Evolutionary conservation across 2,329 filamentous ascomycete species (phyloP), one percentile per base, ranked within the genome.

Genomic region (Talaromyces sp.): DNA sequence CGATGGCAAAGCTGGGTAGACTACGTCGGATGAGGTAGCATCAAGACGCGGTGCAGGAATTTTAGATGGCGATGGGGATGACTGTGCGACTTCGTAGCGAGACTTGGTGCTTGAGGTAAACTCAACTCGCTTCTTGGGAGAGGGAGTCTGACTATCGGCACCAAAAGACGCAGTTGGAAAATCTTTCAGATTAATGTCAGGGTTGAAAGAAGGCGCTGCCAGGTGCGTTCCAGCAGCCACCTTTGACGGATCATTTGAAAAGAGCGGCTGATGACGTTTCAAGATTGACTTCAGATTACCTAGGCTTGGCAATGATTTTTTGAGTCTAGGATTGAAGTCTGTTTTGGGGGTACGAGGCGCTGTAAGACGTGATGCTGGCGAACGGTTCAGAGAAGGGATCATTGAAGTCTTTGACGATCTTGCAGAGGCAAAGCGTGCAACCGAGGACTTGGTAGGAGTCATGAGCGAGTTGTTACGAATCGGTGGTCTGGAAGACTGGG

Each of bases 381-480:
- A 81, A 21, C 73, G 74, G 19, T 74, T 67, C 24, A 84, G 75
- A 10, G 85, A 84, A 54, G 81, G 83, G 31, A 82, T 78, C 70
- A 85, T 81, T 19, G 78, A 81, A 24, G 78, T 78, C 58, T 81
- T 83, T 51, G 83, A 76, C 8, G 81, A 78, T 68, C 84, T 86
- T 58, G 77, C 76, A 65, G 80, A 86, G 58, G 81, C 76, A 53
- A 82, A 77, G 50, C 88, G 86, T 35, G 86, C 84, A 56, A 90
- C 73, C 0, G 89, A 91, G 8, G 90, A 80, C 72, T 91, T 91
- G 9, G 90, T 95, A 0, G 92, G 91, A 6, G 90, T 96, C 73
- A 87, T 84, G 31, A 93, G 78, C 62, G 80, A 86, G 63, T 80
- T 80, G 68, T 73, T 80, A 68, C 73, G 76, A 68, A 73, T 77